Evolutionary conservation across 1,139 yeast genomes (phyloP).

Genomic region (Debaryomycetaceae sp.): DNA sequence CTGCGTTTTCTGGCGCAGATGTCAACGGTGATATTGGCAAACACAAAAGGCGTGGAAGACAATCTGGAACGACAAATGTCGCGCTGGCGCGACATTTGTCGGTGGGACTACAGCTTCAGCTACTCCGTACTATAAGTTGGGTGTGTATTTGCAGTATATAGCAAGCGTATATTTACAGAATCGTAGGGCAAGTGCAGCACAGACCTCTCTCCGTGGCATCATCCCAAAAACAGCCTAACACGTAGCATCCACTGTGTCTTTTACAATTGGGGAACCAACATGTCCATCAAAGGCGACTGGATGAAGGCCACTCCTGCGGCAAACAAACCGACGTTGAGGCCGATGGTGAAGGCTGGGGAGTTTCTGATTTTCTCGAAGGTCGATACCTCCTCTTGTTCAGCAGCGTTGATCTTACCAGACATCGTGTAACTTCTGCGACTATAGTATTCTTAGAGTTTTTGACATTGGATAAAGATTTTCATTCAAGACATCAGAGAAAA

Average conservation of each 20-base stretch:
- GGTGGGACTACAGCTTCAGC: too few species aligned
- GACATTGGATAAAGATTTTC: constrained; percentile 2
- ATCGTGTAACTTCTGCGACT: constrained; percentile 11
- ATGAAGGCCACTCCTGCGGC: constrained; percentile 72
- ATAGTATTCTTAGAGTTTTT: background rate
- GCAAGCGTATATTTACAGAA: background rate
- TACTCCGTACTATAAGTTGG: background rate
- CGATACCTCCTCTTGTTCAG: constrained; percentile 26
- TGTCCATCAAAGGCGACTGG: constrained; percentile 76
- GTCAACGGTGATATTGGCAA: too few species aligned
- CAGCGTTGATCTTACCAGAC: constrained; percentile 24
- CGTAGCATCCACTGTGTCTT: constrained; percentile 6
- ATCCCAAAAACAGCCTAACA: background rate
- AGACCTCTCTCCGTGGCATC: background rate
- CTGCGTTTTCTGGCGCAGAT: too few species aligned
- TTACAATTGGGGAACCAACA: constrained; percentile 73
- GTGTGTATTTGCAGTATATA: background rate
- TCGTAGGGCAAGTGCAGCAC: background rate
- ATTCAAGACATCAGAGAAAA: background rate
- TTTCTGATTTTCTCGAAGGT: constrained; percentile 51
- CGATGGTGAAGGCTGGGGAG: constrained; percentile 63
- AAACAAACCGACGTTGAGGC: constrained; percentile 61
- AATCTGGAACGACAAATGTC: background rate
- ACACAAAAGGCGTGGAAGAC: too few species aligned
- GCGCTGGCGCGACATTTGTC: background rate